Evolutionary conservation across 2,329 filamentous ascomycete species (phyloP).

Genomic region (Arthroderma sp.): DNA sequence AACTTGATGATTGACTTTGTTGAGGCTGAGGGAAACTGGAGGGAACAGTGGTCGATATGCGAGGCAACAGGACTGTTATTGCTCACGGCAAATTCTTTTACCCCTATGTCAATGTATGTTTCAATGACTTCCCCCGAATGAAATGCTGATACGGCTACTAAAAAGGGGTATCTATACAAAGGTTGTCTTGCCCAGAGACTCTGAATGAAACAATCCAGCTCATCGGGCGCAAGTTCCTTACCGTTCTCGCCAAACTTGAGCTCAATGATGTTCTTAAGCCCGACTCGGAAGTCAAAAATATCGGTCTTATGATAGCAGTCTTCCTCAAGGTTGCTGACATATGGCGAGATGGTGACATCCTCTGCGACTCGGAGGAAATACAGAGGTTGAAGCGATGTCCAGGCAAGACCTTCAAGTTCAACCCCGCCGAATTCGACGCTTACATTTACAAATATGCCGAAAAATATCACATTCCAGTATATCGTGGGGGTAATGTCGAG

Average conservation of each 20-base stretch:
- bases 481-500: slow-evolving; percentile 16
- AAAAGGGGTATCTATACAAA: not conserved
- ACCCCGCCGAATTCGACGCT: slow-evolving; percentile 16
- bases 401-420: slow-evolving; percentile 7
- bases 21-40: slow-evolving; percentile 14
- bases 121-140: not conserved
- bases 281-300: slow-evolving; percentile 24
- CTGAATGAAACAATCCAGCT: slow-evolving; percentile 13
- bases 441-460: slow-evolving; percentile 23
- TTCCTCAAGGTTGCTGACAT: slow-evolving; percentile 17
- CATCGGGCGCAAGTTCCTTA: slow-evolving; percentile 26
- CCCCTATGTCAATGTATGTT: slow-evolving; percentile 12
- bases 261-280: slow-evolving; percentile 19
- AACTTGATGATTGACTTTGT: slow-evolving; percentile 31
- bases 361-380: not conserved
- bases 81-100: slow-evolving; percentile 11
- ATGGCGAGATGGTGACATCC: slow-evolving; percentile 5
- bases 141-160: not conserved
- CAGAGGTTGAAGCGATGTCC: not conserved
- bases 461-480: slow-evolving; percentile 20
- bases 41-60: slow-evolving; percentile 27
- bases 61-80: slow-evolving; percentile 23
- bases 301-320: slow-evolving; percentile 27
- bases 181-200: slow-evolving; percentile 3
- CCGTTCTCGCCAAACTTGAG: slow-evolving; percentile 27